Evolutionary conservation across 306 rosid species (phyloP).

Genomic region (Chamaecrista fasciculata): DNA sequence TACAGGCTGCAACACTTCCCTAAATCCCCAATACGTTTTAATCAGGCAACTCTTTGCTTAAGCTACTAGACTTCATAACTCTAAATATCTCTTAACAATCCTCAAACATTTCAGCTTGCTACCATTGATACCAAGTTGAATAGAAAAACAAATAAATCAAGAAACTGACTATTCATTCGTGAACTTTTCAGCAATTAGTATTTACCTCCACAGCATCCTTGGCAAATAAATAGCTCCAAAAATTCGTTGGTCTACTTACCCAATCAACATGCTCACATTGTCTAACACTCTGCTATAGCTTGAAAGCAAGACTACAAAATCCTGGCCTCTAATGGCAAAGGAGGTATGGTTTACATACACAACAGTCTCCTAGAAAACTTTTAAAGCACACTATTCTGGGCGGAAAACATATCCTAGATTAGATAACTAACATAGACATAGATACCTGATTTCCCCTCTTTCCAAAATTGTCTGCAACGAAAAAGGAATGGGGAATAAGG

Average conservation of each 20-base stretch:
- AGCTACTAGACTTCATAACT: neutral
- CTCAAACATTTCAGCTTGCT: neutral
- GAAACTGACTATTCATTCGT: no score
- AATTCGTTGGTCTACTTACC: neutral
- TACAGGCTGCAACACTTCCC: neutral
- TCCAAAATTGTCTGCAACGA: neutral
- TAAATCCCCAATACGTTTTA: no score
- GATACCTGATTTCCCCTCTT: neutral
- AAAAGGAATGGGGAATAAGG: no score
- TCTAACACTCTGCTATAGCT: no score
- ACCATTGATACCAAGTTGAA: neutral
- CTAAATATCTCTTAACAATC: neutral
- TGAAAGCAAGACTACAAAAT: neutral
- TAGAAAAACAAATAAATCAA: neutral
- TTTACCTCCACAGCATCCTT: neutral
- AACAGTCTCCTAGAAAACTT: neutral
- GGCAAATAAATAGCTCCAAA: no score
- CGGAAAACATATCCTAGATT: constrained; percentile 14
- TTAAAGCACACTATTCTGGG: constrained; percentile 15
- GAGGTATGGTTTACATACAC: neutral
- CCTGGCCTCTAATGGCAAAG: neutral
- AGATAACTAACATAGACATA: constrained; percentile 7
- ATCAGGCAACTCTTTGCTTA: no score
- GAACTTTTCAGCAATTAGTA: neutral
- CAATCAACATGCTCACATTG: no score